Percentiles rank a stretch among this genome's conserved stretches.
These are phyloP conservation scores for Xanthoconium stramineum DNA, from an alignment of 768 basidiomycete species.

Conservation along the genomic window DNA sequence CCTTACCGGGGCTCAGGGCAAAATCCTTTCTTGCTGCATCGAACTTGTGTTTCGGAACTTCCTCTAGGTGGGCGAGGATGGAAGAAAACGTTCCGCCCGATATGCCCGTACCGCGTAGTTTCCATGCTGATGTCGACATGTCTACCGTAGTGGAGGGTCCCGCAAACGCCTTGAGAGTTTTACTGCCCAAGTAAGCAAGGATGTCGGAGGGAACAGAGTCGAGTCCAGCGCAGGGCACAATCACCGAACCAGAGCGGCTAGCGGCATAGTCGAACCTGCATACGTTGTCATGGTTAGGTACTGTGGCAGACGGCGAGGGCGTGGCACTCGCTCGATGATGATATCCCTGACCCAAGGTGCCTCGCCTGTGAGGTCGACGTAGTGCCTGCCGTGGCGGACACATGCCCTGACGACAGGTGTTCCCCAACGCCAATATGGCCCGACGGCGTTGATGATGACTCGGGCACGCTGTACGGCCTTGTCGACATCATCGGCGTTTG, in stretches of 20 bases:
- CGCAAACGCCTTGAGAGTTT: slow-evolving; percentile 53
- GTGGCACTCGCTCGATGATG: slow-evolving; percentile 47
- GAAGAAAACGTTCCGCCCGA: slow-evolving; percentile 38
- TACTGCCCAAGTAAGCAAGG: slow-evolving; percentile 63
- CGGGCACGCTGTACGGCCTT: slow-evolving; percentile 51
- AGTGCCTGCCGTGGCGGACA: slow-evolving; percentile 70
- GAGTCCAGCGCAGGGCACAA: slow-evolving; percentile 76
- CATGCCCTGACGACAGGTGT: slow-evolving; percentile 80
- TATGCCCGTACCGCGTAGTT: slow-evolving; percentile 30
- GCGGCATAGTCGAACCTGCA: slow-evolving; percentile 70
- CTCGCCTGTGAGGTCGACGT: slow-evolving; percentile 84
- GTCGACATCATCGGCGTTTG: slow-evolving; percentile 51
- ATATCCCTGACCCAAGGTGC: slow-evolving; percentile 62
- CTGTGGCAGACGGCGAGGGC: slow-evolving; percentile 2
- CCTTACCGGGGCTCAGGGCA: slow-evolving; percentile 42
- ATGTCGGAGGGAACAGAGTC: slow-evolving; percentile 80
- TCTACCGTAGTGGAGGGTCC: slow-evolving; percentile 41
- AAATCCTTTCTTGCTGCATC: slow-evolving; percentile 34
- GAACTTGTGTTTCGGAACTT: slow-evolving; percentile 32
- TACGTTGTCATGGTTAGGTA: slow-evolving; percentile 13
- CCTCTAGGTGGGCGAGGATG: slow-evolving; percentile 30
- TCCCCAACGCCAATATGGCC: slow-evolving; percentile 72
- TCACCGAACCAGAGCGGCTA: slow-evolving; percentile 63
- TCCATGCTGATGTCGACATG: slow-evolving; percentile 52
- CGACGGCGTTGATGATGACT: slow-evolving; percentile 76